Percentiles rank a stretch among this genome's conserved stretches.
Evolutionary conservation across 2,329 filamentous ascomycete species (phyloP).

Genomic region (Penicillium frequentans): DNA sequence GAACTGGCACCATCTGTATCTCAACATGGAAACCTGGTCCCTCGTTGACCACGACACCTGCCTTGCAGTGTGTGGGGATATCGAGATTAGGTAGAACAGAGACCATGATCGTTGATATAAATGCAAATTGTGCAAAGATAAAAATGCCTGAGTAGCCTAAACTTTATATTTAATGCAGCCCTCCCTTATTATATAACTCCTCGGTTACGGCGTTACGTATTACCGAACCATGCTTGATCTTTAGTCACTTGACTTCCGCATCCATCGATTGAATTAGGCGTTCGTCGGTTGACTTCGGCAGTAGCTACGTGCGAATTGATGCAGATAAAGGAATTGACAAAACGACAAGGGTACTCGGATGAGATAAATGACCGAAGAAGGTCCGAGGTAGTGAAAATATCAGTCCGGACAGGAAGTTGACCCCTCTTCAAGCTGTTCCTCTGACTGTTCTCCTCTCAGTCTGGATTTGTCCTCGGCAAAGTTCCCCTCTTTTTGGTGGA

Average conservation of each 20-base stretch:
- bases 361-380: background rate
- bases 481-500: background rate
- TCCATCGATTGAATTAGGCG: no score
- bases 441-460: background rate
- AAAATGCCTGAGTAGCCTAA: background rate
- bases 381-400: background rate
- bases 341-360: background rate
- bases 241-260: no score
- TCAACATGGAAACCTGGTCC: constrained; percentile 52
- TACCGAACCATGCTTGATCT: no score
- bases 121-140: no score
- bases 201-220: no score
- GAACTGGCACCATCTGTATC: constrained; percentile 51
- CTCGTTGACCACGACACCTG: constrained; percentile 52
- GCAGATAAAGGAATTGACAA: background rate
- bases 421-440: background rate
- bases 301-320: background rate
- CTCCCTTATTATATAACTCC: no score
- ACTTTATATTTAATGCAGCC: no score
- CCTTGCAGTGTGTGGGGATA: constrained; percentile 52
- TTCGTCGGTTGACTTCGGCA: no score
- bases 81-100: constrained; percentile 9
- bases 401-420: background rate
- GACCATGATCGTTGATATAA: constrained; percentile 5
- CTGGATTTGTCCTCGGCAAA: background rate